These are phyloP conservation scores for Lobosporangium transversale DNA, from an alignment of 192 early-diverging fungal species.

Conservation along the genomic window DNA sequence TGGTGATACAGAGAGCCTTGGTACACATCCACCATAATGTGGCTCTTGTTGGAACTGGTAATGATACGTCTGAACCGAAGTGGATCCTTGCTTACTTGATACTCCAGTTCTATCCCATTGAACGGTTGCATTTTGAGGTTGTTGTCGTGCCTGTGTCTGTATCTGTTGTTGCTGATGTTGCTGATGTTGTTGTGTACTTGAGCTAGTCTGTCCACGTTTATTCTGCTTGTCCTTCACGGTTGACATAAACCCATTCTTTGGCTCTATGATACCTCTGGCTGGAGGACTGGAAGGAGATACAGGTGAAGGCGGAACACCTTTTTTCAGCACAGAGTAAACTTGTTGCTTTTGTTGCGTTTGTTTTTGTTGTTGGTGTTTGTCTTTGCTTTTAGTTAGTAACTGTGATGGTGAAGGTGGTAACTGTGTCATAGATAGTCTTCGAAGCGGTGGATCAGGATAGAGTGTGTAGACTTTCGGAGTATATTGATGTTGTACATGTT, in stretches of 20 bases:
- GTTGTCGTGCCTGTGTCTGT: constrained; percentile 6
- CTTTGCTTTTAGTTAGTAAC: constrained; percentile 4
- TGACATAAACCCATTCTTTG: constrained; percentile 3
- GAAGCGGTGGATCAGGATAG: constrained; percentile 32
- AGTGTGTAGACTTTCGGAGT: constrained; percentile 33
- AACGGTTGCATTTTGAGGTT: background rate
- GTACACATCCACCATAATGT: constrained; percentile 20
- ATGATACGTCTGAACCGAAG: constrained; percentile 5
- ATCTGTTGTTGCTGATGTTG: background rate
- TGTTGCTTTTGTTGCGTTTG: constrained; percentile 8
- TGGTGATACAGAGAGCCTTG: constrained; percentile 4
- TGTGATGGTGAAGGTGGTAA: constrained; percentile 16
- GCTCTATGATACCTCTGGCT: background rate
- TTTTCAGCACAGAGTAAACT: background rate
- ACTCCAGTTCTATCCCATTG: background rate
- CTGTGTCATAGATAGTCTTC: constrained; percentile 3
- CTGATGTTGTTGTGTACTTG: background rate
- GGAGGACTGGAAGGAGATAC: constrained; percentile 23
- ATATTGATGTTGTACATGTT: background rate
- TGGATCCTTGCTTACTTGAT: background rate
- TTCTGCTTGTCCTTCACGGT: background rate
- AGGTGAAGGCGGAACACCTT: constrained; percentile 7
- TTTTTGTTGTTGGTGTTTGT: background rate
- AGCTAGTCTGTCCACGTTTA: too few species aligned
- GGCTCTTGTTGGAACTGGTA: constrained; percentile 27